phyloP scores from a whole-genome alignment of 139 green algal genomes.

The Pleodorina starrii region DNA sequence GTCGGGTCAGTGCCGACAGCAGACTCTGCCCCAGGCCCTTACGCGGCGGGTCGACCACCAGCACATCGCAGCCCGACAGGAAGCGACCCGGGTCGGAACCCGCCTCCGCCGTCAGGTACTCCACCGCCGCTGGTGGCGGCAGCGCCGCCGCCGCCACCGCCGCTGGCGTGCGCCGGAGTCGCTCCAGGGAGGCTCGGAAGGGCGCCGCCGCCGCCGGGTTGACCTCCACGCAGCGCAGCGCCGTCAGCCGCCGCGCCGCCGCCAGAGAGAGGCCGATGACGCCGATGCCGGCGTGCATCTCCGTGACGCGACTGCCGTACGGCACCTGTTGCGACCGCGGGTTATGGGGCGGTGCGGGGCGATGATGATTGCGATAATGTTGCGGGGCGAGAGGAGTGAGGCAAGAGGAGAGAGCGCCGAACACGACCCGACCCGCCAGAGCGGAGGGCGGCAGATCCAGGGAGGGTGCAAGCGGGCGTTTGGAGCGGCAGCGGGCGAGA shows the following conservation, averaged over 20 bases:
- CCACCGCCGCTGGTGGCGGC: conserved; percentile 8
- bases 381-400: too few relatives aligned
- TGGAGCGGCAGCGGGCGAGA: too few relatives aligned
- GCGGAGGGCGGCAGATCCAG: too few relatives aligned
- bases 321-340: conserved; percentile 44
- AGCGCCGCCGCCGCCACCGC: neutral
- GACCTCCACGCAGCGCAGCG: conserved; percentile 74
- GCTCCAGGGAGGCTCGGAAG: conserved; percentile 55
- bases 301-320: conserved; percentile 56
- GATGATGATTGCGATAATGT: neutral
- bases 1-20: conserved; percentile 12
- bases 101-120: conserved; percentile 68
- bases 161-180: neutral
- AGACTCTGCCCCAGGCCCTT: conserved; percentile 60
- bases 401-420: too few relatives aligned
- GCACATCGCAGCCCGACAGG: conserved; percentile 69
- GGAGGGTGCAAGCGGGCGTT: too few relatives aligned
- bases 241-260: conserved; percentile 13
- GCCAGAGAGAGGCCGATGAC: conserved; percentile 83
- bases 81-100: conserved; percentile 58
- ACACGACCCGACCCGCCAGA: too few relatives aligned
- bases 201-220: conserved; percentile 62
- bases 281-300: conserved; percentile 87
- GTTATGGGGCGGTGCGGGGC: neutral
- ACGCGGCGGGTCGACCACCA: conserved; percentile 84